Conservation (phyloP, 805 yeast genomes). For the Metschnikowia drakensbergensis region DNA sequence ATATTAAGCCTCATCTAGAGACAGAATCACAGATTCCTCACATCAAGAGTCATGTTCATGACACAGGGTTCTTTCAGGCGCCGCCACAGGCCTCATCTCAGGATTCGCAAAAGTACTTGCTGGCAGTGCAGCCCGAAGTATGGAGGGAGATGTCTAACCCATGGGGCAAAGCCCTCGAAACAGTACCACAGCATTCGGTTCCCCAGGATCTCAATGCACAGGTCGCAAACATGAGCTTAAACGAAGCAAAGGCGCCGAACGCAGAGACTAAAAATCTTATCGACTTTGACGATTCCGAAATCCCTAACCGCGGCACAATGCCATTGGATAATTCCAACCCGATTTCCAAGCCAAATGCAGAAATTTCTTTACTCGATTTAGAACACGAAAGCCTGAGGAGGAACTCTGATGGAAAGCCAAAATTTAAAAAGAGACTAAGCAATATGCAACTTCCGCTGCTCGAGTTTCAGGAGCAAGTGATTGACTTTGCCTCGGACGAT, state of each 20-base stretch:
- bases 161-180: slow-evolving; percentile 14
- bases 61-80: background rate
- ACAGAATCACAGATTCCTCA: background rate
- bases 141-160: slow-evolving; percentile 14
- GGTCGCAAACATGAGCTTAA: slow-evolving; percentile 1
- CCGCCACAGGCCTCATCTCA: background rate
- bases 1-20: background rate
- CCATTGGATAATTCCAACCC: background rate
- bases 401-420: slow-evolving; percentile 19
- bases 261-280: background rate
- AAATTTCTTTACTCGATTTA: slow-evolving; percentile 18
- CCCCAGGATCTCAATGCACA: background rate
- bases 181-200: background rate
- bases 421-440: slow-evolving; percentile 31
- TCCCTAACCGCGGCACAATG: background rate
- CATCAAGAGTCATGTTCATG: background rate
- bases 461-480: slow-evolving; percentile 40
- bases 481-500: slow-evolving; percentile 46
- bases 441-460: slow-evolving; percentile 28
- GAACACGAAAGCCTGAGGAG: slow-evolving; percentile 16
- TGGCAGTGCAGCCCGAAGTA: background rate
- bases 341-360: background rate
- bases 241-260: background rate
- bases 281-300: background rate
- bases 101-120: background rate